These are phyloP conservation scores for Talaromyces rugulosus DNA, from an alignment of 2,329 filamentous ascomycete genomes.

Conservation along the genomic window DNA sequence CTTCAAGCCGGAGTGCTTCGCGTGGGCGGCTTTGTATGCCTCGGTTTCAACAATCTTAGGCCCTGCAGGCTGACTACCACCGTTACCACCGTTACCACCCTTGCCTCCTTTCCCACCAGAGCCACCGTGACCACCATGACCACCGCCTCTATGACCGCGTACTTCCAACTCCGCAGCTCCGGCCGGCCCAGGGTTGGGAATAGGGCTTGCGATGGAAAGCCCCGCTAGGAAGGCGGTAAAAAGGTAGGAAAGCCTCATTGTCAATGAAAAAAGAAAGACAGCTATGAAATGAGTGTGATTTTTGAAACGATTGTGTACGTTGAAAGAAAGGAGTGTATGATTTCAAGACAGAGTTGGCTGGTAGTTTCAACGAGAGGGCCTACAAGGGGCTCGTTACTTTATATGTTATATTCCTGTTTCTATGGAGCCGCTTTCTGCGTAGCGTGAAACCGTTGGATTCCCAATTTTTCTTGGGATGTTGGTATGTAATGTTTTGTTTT, in stretches of 20 bases:
- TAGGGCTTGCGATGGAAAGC: not conserved
- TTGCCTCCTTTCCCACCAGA: not conserved
- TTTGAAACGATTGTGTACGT: not conserved
- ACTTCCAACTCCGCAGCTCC: not conserved
- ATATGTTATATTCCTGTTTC: not conserved
- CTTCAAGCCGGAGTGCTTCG: not conserved
- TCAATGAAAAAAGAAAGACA: not conserved
- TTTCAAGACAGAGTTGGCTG: too few species aligned
- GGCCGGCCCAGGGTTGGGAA: not conserved
- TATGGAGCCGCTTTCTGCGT: too few species aligned
- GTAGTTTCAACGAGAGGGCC: too few species aligned
- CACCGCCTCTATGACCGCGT: not conserved
- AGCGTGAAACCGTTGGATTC: not conserved
- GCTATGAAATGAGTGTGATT: not conserved
- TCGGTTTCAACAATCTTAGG: not conserved
- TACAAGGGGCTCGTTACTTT: not conserved
- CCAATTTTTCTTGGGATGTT: not conserved
- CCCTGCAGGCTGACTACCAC: not conserved
- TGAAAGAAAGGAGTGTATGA: not conserved
- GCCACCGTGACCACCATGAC: too few species aligned
- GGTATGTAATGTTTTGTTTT: not conserved
- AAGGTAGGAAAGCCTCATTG: not conserved
- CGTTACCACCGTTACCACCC: not conserved
- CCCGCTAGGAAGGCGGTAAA: not conserved
- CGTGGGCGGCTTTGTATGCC: not conserved